Base-by-base conservation (phyloP, 805 yeast genomes). In the Scheffersomyces ergatensis region DNA sequence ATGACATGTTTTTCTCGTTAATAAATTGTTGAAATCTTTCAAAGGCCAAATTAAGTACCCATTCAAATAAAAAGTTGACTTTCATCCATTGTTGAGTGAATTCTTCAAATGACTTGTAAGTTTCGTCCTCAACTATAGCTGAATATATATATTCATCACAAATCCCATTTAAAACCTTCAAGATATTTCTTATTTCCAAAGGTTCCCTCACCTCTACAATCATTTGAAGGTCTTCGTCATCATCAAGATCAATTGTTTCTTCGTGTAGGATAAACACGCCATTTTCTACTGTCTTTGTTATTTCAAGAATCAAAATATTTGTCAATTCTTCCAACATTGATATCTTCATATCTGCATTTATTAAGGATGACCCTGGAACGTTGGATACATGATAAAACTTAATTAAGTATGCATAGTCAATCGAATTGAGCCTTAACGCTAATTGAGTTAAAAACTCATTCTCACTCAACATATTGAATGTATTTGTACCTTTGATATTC, bases 1-100 rank as follows among this genome's bases (percentile, higher is more conserved):
- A 27, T 29, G 6, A 15, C 27, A 9, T 12, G 6, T 5, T 26
- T 25, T 24, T 33, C 18, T 33, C 47, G 40, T 12, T 43, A 44
- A 29, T 14, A 4, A 29, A 5, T 14, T 14, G 18, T 5, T n/a
- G 6, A 29, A 14, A 29, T 12, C 18, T 29, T 29, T 29, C 32
- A 2, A 51, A 33, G 1, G 44, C 43, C 2, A 39, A 20, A 26
- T 37, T 37, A 14, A 58, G 44, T 9, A 60, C 25, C 65, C 66
- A 60, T 26, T 47, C 53, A 5, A 52, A 42, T 19, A 58, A 34
- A 27, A 49, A 58, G 36, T 50, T 49, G 7, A 54, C 37, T 39
- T 54, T 62, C 20, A 43, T 34, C 70, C 70, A 63, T 3, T 37
- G 29, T 23, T 48, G 56, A 5, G 40, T 37, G 32, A 62, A 62